phyloP scores from a whole-genome alignment of 805 yeast genomes.

The Spathaspora boniae region DNA sequence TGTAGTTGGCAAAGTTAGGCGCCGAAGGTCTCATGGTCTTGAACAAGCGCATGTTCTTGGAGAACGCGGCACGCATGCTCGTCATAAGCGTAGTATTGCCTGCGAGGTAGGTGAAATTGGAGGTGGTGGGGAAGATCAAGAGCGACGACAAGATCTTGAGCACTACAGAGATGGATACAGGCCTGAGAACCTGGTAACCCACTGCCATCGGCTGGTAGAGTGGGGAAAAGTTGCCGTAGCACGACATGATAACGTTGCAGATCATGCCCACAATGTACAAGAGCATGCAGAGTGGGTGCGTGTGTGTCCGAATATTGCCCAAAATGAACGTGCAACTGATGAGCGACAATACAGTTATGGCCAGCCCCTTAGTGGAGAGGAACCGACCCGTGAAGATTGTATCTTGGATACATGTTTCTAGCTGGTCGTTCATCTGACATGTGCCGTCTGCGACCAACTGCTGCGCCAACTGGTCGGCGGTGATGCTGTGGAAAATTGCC shows the following conservation, averaged over 20 bases:
- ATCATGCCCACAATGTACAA: slow-evolving; percentile 22
- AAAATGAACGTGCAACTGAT: slow-evolving; percentile 19
- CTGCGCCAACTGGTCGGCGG: slow-evolving; percentile 14
- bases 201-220: slow-evolving; percentile 20
- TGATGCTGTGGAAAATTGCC: slow-evolving; percentile 22
- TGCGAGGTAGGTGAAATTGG: slow-evolving; percentile 19
- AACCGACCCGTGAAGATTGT: slow-evolving; percentile 26
- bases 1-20: slow-evolving; percentile 20
- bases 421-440: slow-evolving; percentile 15
- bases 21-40: slow-evolving; percentile 25
- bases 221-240: slow-evolving; percentile 26
- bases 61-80: slow-evolving; percentile 12
- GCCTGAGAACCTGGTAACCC: slow-evolving; percentile 18
- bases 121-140: slow-evolving; percentile 27
- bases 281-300: slow-evolving; percentile 16
- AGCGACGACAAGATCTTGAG: slow-evolving; percentile 16
- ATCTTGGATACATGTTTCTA: slow-evolving; percentile 16
- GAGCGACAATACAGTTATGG: slow-evolving; percentile 20
- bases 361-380: slow-evolving; percentile 20
- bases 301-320: slow-evolving; percentile 17
- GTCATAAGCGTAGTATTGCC: slow-evolving; percentile 15
- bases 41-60: slow-evolving; percentile 21
- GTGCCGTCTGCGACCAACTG: slow-evolving; percentile 21
- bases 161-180: slow-evolving; percentile 23
- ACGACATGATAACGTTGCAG: slow-evolving; percentile 17